A percentile compares a stretch with the other conserved stretches of the same genome.
Evolutionary conservation across 805 yeast species (phyloP).

Genomic region (Lachancea thermotolerans): DNA sequence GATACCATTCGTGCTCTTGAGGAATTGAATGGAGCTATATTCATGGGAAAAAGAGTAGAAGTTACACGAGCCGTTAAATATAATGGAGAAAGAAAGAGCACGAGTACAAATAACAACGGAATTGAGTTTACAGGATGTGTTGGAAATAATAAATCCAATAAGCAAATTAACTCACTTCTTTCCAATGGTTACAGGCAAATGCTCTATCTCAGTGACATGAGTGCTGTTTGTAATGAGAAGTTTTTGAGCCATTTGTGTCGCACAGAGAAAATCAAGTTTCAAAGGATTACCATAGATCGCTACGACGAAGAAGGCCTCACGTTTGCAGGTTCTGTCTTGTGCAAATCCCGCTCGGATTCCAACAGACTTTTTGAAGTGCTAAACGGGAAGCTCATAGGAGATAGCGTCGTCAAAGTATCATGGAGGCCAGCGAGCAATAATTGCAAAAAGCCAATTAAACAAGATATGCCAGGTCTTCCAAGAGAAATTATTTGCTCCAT

Average conservation of each 20-base stretch:
- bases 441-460: neutral
- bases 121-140: neutral
- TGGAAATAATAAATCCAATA: too few species aligned
- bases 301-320: conserved; percentile 18
- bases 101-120: conserved; percentile 8
- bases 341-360: conserved; percentile 19
- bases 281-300: conserved; percentile 14
- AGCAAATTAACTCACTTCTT: neutral
- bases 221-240: conserved; percentile 24
- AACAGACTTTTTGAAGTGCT: conserved; percentile 16
- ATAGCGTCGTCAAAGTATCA: conserved; percentile 19
- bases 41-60: conserved; percentile 23
- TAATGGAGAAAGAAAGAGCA: neutral
- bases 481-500: neutral
- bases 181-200: conserved; percentile 13
- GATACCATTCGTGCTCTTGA: conserved; percentile 35
- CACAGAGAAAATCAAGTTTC: conserved; percentile 21
- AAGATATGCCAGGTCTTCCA: neutral
- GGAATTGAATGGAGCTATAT: conserved; percentile 24
- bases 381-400: conserved; percentile 26
- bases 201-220: conserved; percentile 22
- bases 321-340: conserved; percentile 21
- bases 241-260: conserved; percentile 23
- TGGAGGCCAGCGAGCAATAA: conserved; percentile 13
- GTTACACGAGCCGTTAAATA: conserved; percentile 21